phyloP scores from a whole-genome alignment of 2,329 filamentous ascomycete genomes.

The Penicillium sp. region DNA sequence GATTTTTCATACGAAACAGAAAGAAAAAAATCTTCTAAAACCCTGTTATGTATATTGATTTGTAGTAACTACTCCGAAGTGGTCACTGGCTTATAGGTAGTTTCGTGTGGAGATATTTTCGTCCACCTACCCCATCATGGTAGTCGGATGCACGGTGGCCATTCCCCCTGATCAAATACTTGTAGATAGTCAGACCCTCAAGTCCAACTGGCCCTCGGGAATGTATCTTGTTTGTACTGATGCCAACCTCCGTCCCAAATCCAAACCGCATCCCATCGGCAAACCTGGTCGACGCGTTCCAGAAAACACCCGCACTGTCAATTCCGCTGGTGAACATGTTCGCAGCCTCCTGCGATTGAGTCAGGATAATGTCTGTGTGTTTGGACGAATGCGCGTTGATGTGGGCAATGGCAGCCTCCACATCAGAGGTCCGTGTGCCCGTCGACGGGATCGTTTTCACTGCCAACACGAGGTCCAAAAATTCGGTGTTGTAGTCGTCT shows the following conservation, averaged over 20 bases:
- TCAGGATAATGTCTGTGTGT: constrained; percentile 91
- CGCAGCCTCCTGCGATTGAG: constrained; percentile 62
- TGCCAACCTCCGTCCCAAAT: constrained; percentile 96
- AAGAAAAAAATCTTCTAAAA: constrained; percentile 15
- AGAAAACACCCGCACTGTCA: constrained; percentile 90
- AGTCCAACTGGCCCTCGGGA: constrained; percentile 87
- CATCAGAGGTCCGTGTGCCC: constrained; percentile 30
- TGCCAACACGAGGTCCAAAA: constrained; percentile 77
- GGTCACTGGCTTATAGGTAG: constrained; percentile 32
- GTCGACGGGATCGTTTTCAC: constrained; percentile 66
- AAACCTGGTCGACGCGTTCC: constrained; percentile 93
- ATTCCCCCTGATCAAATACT: constrained; percentile 81
- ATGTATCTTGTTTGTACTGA: constrained; percentile 98
- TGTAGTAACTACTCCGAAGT: neutral
- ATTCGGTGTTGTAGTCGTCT: constrained; percentile 81
- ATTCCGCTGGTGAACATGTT: constrained; percentile 79
- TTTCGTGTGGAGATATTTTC: constrained; percentile 55
- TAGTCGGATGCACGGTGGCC: constrained; percentile 82
- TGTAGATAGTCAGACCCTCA: constrained; percentile 94
- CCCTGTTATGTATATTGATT: neutral
- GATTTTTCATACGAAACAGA: constrained; percentile 22
- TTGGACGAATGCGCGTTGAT: constrained; percentile 91
- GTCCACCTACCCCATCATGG: constrained; percentile 50
- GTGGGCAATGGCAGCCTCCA: constrained; percentile 73
- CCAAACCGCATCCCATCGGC: constrained; percentile 96